Base-by-base conservation (phyloP, 2,329 filamentous ascomycete species). In the Pseudocercospora eumusae region DNA sequence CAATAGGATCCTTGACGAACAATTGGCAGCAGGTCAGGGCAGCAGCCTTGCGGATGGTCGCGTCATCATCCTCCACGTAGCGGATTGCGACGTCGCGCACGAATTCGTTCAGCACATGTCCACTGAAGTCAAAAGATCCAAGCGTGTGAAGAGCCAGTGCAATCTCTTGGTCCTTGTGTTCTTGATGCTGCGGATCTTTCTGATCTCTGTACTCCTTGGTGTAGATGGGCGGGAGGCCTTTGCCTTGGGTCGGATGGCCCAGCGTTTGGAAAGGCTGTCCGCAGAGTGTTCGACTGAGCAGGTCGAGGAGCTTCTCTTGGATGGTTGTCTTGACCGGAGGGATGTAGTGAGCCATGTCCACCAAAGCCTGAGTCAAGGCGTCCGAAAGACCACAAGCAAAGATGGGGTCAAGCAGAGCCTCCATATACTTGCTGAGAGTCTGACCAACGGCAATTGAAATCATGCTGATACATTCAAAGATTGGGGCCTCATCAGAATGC, bases 261-360 rank as follows among this genome's bases (percentile, higher is more conserved):
- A 99, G 83, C 1, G 93, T 92, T 67, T 93, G 89, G 76, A 98
- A 99, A 1, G 92, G 90, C 68, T 95, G 90, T 3, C 93, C 92
- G 65, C 93, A 96, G 1, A 99, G 84, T 3, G 98, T 93, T 66
- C 93, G 87, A 76, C 95, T 98, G 42, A 99, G 84, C 84, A 99
- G 93, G 73, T 99, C 92, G 11, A 99, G 84, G 23, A 99, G 81
- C 69, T 95, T 88, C 72, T 97, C 93, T 73, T 99, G 95, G 44
- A 99, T 98, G 6, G 87, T 93, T 1, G 90, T 85, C 74, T 96
- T 95, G 61, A 97, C 92, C 0, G 96, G 92, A 0, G 93, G 95
- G 52, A 99, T 97, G 74, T 99, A 98, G 74, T 98, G 96, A 27
- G 95, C 95, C 91, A 99, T 97, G 73, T 99, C 96, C 21, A 98